Conservation (phyloP, 2,329 filamentous ascomycete species). For the Colletotrichum sp. region DNA sequence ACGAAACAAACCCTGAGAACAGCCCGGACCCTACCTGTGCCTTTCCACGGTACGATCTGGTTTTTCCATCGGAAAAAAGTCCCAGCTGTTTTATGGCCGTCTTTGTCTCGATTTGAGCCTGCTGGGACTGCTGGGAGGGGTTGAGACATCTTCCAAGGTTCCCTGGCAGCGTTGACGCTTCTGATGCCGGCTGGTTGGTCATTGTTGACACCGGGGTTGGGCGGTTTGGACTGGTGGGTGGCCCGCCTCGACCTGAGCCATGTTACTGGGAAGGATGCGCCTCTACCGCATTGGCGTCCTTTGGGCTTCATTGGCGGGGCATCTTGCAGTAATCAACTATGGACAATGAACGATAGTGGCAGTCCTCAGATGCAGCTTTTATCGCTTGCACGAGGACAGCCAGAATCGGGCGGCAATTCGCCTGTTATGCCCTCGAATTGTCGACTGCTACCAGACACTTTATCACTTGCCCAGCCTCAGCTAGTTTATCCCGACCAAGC, state of each 20-base stretch:
- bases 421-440: not conserved
- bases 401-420: not conserved
- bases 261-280: slow-evolving; percentile 3
- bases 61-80: not conserved
- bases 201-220: not conserved
- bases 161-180: not conserved
- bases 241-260: not conserved
- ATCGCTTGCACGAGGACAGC: not conserved
- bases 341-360: slow-evolving; percentile 9
- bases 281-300: slow-evolving; percentile 4
- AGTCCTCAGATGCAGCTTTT: slow-evolving; percentile 1
- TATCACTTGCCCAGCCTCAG: not conserved
- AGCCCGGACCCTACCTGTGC: slow-evolving; percentile 4
- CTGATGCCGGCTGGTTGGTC: not conserved
- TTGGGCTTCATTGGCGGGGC: slow-evolving; percentile 14
- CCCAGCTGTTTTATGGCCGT: not conserved
- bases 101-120: not conserved
- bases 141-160: not conserved
- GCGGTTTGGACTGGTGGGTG: not conserved
- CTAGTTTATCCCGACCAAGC: not conserved
- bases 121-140: not conserved
- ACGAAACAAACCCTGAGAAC: slow-evolving; percentile 17
- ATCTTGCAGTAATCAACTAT: slow-evolving; percentile 5
- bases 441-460: not conserved
- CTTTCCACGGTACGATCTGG: not conserved